Evolutionary conservation across 306 rosid species (phyloP), one percentile per base, ranked within the genome.

Genomic region (Corylus avellana): DNA sequence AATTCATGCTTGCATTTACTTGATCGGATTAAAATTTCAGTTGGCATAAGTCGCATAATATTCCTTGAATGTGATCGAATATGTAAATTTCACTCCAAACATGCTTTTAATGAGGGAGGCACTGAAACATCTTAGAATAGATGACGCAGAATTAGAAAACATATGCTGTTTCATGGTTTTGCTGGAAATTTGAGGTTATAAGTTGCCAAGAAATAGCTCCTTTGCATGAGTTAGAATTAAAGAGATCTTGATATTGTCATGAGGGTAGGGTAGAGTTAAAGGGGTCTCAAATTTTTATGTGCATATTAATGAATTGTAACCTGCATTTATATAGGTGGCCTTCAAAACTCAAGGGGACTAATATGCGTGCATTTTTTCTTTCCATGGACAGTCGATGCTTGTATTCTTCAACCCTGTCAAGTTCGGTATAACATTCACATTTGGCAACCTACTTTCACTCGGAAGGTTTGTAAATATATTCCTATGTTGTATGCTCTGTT

Each of bases 331-430:
- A 42, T 42, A 42, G 46, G 46, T 50, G 61, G 32, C 72, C 55
- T 59, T 47, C 53, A 29, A 48, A 70, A 59, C 32, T 59, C 12
- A 25, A 59, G 5, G 37, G 66, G 22, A 84, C 89, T 89, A 69
- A 85, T 78, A 13, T 76, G 77, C 72, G 62, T 72, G 42, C 55
- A 12, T 37, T 64, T 71, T 77, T 82, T 80, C 50, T 48, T 69
- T 76, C 20, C 83, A 68, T 87, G 79, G 70, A 82, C 97, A 94
- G 98, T 94, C 98, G 5, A 80, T 94, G 97, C 90, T 94, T 73
- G 97, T 94, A 84, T 92, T 94, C 87, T 83, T 94, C 84, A 84
- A 90, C 76, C 98, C 98, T 61, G 86, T 94, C 88, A 94, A 94
- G 89, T 94, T 94, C 80, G 98, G 88, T 12, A 86, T 94, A 62